Conservation (phyloP, 495 filamentous ascomycete genomes). For the Trichoderma asperelloides region DNA sequence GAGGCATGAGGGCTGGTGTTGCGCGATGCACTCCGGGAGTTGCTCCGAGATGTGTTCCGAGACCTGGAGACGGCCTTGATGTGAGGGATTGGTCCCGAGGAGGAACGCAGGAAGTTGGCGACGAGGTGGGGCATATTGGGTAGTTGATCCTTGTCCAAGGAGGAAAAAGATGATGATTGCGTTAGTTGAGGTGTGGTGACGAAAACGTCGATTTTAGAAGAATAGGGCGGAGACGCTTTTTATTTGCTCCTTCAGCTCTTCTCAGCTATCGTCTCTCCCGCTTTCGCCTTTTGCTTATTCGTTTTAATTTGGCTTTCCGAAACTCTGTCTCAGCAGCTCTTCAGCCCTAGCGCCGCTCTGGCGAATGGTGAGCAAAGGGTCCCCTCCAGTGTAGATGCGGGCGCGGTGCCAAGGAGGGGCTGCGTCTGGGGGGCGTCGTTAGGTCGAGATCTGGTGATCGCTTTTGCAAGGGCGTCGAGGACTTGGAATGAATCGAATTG, state of each 20-base stretch:
- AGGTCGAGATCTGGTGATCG: background rate
- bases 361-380: background rate
- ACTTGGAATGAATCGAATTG: background rate
- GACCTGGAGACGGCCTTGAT: slow-evolving; percentile 22
- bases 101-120: slow-evolving; percentile 17
- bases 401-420: slow-evolving; percentile 2
- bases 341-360: background rate
- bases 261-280: slow-evolving; percentile 10
- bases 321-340: background rate
- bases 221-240: slow-evolving; percentile 42
- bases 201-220: slow-evolving; percentile 26
- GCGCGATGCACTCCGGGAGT: slow-evolving; percentile 21
- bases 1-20: slow-evolving; percentile 28
- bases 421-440: background rate
- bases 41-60: slow-evolving; percentile 20
- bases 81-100: slow-evolving; percentile 20
- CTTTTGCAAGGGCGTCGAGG: background rate
- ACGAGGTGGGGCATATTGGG: slow-evolving; percentile 13
- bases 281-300: slow-evolving; percentile 11
- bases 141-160: background rate
- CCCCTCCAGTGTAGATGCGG: background rate
- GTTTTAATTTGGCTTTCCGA: background rate
- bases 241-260: slow-evolving; percentile 6
- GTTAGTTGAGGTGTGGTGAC: slow-evolving; percentile 22
- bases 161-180: slow-evolving; percentile 24